Evolutionary conservation across 2,329 filamentous ascomycete species (phyloP).

Genomic region (Ploettnerulaceae sp.): DNA sequence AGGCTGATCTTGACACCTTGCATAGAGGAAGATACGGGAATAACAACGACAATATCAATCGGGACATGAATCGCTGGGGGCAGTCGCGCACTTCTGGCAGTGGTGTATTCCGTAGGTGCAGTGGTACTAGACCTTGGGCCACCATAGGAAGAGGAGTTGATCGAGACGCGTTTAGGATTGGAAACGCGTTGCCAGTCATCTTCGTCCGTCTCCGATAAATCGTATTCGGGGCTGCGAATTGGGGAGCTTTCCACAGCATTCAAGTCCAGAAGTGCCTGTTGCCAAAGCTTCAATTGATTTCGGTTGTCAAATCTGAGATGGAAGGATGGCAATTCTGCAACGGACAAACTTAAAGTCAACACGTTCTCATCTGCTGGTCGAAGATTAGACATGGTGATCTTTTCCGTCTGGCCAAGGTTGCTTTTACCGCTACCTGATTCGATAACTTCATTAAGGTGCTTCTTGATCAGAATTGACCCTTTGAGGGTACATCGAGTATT

Average conservation of each 20-base stretch:
- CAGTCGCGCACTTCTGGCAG: conserved; percentile 42
- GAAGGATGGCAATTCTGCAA: conserved; percentile 88
- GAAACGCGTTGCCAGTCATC: conserved; percentile 72
- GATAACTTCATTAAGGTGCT: conserved; percentile 83
- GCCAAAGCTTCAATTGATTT: conserved; percentile 84
- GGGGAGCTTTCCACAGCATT: conserved; percentile 64
- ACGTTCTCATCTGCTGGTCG: conserved; percentile 66
- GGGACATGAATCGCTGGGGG: conserved; percentile 67
- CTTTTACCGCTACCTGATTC: conserved; percentile 56
- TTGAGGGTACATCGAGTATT: conserved; percentile 81
- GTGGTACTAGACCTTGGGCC: conserved; percentile 79
- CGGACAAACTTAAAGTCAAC: conserved; percentile 84
- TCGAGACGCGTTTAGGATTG: conserved; percentile 65
- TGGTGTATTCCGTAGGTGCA: conserved; percentile 88
- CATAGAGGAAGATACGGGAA: conserved; percentile 97
- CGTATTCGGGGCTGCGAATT: conserved; percentile 68
- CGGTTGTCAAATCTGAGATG: conserved; percentile 84
- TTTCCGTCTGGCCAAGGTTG: conserved; percentile 29
- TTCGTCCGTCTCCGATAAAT: conserved; percentile 80
- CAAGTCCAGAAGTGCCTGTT: conserved; percentile 78
- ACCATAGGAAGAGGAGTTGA: conserved; percentile 76
- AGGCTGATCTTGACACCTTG: conserved; percentile 98
- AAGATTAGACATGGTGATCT: conserved; percentile 34
- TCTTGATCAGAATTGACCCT: conserved; percentile 96
- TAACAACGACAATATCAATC: conserved; percentile 91